Base-by-base conservation (phyloP, 1,284 basidiomycete genomes). In the Trichosporon coremiiforme region DNA sequence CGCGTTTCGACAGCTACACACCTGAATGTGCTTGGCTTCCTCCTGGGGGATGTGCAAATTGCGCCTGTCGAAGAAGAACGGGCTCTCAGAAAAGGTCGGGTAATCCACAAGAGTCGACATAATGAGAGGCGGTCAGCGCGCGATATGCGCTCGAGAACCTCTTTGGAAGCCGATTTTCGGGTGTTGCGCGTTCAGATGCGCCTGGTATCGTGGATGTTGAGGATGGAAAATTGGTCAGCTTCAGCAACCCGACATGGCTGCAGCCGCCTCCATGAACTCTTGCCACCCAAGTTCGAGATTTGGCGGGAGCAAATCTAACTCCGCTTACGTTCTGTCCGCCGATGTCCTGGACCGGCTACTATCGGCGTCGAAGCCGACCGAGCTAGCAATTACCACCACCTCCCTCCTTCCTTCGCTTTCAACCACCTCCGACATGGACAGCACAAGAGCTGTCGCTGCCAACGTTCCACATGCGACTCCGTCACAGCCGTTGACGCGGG, bases 71-170 rank as follows among this genome's bases (percentile, higher is more conserved):
- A 78, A 83, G 74, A 84, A 84, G 80, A 84, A 84, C 7, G 83
- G 82, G 60, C 77, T 79, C 64, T 82, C 80, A 31, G 82, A 82
- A 69, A 84, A 85, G 7, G 84, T 84, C n/a, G 78, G 79, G 45
- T 73, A 73, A 55, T 80, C 75, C 15, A 71, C 73, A 31, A 75
- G 57, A 9, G 72, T 38, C 4, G 68, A 33, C 72, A 73, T 73
- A n/a, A 17, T 66, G 65, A 33, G n/a, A 60, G 55, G 31, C 60
- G 20, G 53, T 15, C 35, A 57, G 25, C 2, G 66, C 57, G 57
- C 57, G 33, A 8, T 15, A 7, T 33, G 63, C 63, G 36, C 63
- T 38, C 38, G 36, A 15, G 38, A n/a, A 9, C 35, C 38, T 45
- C 36, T 38, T 29, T 22, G 22, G 20, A 36, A 17, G 7, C 45